These are phyloP conservation scores for Phytopythium mirpurense DNA, from an alignment of 352 stramenopile species.

Conservation along the genomic window DNA sequence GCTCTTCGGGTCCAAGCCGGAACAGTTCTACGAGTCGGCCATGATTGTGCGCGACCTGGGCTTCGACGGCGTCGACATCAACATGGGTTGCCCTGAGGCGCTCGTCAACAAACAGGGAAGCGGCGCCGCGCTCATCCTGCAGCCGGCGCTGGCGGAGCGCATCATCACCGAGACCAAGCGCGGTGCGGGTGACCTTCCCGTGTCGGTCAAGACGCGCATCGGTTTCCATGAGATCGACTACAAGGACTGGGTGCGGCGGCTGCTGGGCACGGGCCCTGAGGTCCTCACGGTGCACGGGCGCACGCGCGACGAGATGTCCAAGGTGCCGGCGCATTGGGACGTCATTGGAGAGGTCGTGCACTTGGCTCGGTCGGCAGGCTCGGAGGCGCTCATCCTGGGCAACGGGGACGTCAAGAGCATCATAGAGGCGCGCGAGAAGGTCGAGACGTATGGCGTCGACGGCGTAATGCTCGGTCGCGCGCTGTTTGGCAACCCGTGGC, in stretches of 20 bases:
- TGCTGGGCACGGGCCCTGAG: constrained; percentile 64
- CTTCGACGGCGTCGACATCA: constrained; percentile 86
- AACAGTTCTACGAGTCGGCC: constrained; percentile 82
- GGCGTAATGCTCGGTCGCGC: constrained; percentile 76
- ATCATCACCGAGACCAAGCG: constrained; percentile 71
- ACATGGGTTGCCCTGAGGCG: constrained; percentile 77
- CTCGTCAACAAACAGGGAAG: constrained; percentile 81
- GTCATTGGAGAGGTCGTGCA: constrained; percentile 67
- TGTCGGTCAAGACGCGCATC: constrained; percentile 79
- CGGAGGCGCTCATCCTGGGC: constrained; percentile 59
- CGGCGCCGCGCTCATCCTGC: constrained; percentile 58
- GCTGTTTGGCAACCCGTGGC: constrained; percentile 77
- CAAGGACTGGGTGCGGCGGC: constrained; percentile 62
- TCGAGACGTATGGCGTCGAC: constrained; percentile 63
- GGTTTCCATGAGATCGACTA: constrained; percentile 77
- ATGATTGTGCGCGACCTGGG: constrained; percentile 72
- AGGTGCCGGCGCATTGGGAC: constrained; percentile 77
- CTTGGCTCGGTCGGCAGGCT: constrained; percentile 44
- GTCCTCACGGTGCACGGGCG: constrained; percentile 75
- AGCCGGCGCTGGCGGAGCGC: constrained; percentile 49
- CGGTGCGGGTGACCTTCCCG: constrained; percentile 50
- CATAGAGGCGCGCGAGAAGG: constrained; percentile 57
- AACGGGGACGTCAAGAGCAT: constrained; percentile 75
- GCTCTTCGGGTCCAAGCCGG: constrained; percentile 83
- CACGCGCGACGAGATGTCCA: constrained; percentile 81